A percentile compares a stretch with the other conserved stretches of the same genome.
Evolutionary conservation across 441 rosid genomes (phyloP).

Genomic region (Manihot esculenta): DNA sequence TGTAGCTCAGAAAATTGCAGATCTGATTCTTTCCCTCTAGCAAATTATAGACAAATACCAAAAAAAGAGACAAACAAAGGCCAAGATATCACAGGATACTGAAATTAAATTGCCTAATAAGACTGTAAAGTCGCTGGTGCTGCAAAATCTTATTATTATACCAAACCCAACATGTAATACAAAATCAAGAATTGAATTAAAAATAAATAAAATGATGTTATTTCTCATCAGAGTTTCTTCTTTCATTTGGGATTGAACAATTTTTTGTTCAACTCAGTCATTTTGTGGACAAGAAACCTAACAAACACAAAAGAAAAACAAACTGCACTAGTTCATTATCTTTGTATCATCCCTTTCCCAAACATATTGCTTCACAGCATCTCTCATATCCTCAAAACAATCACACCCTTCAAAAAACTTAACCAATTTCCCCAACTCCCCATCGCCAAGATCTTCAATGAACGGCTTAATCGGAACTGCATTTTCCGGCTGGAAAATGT

Average conservation of each 20-base stretch:
- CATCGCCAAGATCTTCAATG: constrained; percentile 48
- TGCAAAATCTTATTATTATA: not conserved
- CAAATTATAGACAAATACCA: not conserved
- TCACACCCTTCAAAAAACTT: constrained; percentile 56
- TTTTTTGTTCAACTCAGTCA: constrained; percentile 28
- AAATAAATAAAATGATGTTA: not conserved
- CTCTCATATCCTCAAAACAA: constrained; percentile 61
- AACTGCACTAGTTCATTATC: not conserved
- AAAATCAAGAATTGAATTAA: not conserved
- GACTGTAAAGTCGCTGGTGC: not conserved
- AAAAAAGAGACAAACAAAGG: not conserved
- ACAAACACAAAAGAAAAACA: not conserved
- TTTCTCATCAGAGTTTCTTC: not conserved
- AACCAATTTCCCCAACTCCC: constrained; percentile 51
- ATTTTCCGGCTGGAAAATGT: constrained; percentile 69
- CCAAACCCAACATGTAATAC: not conserved
- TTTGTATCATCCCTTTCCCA: not conserved
- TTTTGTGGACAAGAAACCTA: not conserved
- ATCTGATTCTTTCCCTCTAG: not conserved
- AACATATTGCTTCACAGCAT: constrained; percentile 56
- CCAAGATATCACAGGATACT: too few species aligned
- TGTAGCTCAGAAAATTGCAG: not conserved
- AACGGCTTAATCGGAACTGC: constrained; percentile 73
- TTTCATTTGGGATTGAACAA: constrained; percentile 17
- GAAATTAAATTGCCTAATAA: too few species aligned